Percentiles rank a stretch among this genome's conserved stretches.
Evolutionary conservation across 805 yeast species (phyloP).

Genomic region (Cyberlindnera japonica): DNA sequence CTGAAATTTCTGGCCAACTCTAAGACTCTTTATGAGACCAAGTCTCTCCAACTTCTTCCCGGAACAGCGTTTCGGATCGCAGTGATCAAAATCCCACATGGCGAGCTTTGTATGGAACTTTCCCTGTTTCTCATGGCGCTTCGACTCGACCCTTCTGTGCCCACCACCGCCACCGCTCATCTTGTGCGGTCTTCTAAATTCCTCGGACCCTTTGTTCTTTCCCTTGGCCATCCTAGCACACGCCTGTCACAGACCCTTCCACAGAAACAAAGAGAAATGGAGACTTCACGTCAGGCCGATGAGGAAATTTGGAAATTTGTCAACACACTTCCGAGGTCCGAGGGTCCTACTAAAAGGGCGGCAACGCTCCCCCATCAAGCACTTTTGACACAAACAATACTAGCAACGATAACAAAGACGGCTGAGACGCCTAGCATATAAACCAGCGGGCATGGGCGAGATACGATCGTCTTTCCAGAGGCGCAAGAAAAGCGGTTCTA

Average conservation of each 20-base stretch:
- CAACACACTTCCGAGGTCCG: too few species aligned
- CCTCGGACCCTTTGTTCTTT: slow-evolving; percentile 46
- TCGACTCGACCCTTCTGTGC: slow-evolving; percentile 39
- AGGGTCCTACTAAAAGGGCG: too few species aligned
- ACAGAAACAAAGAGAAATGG: too few species aligned
- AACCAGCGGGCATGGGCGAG: too few species aligned
- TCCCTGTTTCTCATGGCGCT: slow-evolving; percentile 23
- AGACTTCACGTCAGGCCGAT: too few species aligned
- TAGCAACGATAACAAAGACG: too few species aligned
- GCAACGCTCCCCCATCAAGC: too few species aligned
- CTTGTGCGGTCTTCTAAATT: slow-evolving; percentile 36
- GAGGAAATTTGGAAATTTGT: too few species aligned
- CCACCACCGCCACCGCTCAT: slow-evolving; percentile 57
- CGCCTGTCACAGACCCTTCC: too few species aligned
- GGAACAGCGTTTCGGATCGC: slow-evolving; percentile 96
- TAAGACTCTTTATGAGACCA: slow-evolving; percentile 71
- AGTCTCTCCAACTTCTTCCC: slow-evolving; percentile 90
- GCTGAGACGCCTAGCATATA: too few species aligned
- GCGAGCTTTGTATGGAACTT: slow-evolving; percentile 82
- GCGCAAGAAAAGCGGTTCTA: slow-evolving; percentile 8
- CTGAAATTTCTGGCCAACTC: slow-evolving; percentile 90
- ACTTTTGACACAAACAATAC: too few species aligned
- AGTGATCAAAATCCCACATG: slow-evolving; percentile 99
- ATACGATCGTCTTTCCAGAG: slow-evolving; percentile 8
- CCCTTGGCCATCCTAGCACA: slow-evolving; percentile 36